Conservation (phyloP, 495 filamentous ascomycete species). For the Trichoderma reesei region DNA sequence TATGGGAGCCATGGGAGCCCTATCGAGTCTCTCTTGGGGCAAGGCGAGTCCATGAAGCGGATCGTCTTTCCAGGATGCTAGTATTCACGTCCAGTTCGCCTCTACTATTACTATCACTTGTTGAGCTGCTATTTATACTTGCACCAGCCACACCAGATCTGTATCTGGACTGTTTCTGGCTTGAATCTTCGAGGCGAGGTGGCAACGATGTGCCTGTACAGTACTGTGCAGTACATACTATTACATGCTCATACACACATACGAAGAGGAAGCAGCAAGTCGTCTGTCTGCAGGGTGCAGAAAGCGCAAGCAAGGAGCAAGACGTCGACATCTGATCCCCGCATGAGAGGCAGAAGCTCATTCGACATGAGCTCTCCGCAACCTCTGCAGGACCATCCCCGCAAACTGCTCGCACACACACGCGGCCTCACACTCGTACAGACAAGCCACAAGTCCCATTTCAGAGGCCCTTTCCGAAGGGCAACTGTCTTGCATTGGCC, state of each 20-base stretch:
- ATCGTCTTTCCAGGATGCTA: background rate
- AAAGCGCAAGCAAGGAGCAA: background rate
- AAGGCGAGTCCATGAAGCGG: background rate
- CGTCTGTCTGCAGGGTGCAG: too few species aligned
- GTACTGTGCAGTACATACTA: background rate
- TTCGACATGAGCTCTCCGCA: background rate
- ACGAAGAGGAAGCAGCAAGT: too few species aligned
- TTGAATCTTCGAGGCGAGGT: too few species aligned
- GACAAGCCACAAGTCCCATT: background rate
- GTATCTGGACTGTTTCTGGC: too few species aligned
- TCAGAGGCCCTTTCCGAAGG: background rate
- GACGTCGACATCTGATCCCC: background rate
- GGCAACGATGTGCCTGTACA: background rate
- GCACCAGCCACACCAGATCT: too few species aligned
- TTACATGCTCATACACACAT: too few species aligned
- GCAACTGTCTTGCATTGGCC: background rate
- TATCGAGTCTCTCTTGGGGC: background rate
- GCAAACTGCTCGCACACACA: background rate
- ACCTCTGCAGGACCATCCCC: background rate
- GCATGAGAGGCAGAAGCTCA: background rate
- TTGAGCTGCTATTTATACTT: too few species aligned
- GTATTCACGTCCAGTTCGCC: too few species aligned
- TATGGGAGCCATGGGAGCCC: too few species aligned
- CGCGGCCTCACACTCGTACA: background rate
- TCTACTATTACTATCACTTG: too few species aligned